Base-by-base conservation (phyloP, 352 stramenopile genomes). In the Globisporangium alternatum region DNA sequence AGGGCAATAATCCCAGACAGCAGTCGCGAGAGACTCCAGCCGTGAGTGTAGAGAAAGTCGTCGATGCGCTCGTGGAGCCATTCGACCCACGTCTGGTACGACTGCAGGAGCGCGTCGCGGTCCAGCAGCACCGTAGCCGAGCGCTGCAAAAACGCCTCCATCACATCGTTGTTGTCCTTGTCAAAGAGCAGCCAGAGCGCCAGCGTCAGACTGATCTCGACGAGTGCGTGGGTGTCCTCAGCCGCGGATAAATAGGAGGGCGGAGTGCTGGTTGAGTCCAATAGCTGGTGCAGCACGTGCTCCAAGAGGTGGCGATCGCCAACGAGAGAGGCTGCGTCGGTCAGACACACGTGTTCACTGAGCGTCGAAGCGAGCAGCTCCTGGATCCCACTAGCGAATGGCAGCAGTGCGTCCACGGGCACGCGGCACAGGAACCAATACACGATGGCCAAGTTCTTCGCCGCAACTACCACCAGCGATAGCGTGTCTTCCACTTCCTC, bases 41-140 rank as follows among this genome's bases (percentile, higher is more conserved):
- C 56, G 4, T 9, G 25, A 52, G 3, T 3, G 4, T 22, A 47
- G 9, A 61, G 25, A 22, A 37, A 15, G 5, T 37, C 37, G 12
- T 61, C 56, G 5, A 61, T 31, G 6, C 31, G 56, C 12, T 49
- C 56, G 13, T 47, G 56, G 6, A 61, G 39, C 56, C 56, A 61
- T 17, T 61, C 31, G 12, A 61, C 37, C n/a, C 21, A 49, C 4
- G 56, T 41, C 19, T 48, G 19, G 5, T 48, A 61, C 25, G 56
- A 61, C 13, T 37, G 31, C 22, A 51, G 33, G 17, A 61, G 56
- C 39, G 31, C n/a, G 19, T 5, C 5, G 2, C 49, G 49, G 31
- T 61, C 31, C 31, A 61, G 41, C 7, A 61, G 35, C 22, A 47
- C 31, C 22, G 5, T 33, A 2, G 31, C 10, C 0, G 56, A 48